A percentile compares a stretch with the other conserved stretches of the same genome.
These are phyloP conservation scores for Galerina sulciceps DNA, from an alignment of 768 basidiomycete species.

Conservation along the genomic window DNA sequence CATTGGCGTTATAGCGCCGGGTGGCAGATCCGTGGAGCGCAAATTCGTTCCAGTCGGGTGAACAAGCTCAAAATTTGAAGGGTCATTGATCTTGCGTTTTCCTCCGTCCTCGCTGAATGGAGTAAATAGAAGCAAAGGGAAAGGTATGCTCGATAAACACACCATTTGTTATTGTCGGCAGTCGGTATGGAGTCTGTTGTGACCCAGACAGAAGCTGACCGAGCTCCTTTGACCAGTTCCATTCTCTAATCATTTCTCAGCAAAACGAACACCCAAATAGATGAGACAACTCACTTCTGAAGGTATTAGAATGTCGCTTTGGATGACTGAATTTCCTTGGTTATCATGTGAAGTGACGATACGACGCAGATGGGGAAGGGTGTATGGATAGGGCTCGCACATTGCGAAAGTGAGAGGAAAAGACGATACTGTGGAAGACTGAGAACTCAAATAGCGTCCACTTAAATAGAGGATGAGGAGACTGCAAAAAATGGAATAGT, in stretches of 20 bases:
- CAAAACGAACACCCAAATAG: background rate
- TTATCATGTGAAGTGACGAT: slow-evolving; percentile 55
- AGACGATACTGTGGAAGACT: background rate
- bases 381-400: slow-evolving; percentile 24
- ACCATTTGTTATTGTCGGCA: slow-evolving; percentile 57
- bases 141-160: slow-evolving; percentile 1
- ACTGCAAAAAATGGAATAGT: background rate
- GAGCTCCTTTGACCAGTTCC: slow-evolving; percentile 37
- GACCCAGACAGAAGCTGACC: slow-evolving; percentile 49
- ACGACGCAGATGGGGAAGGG: slow-evolving; percentile 46
- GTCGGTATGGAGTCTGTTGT: slow-evolving; percentile 53
- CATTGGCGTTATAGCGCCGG: slow-evolving; percentile 53
- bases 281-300: slow-evolving; percentile 30
- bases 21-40: slow-evolving; percentile 58
- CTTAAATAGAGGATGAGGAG: slow-evolving; percentile 3
- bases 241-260: slow-evolving; percentile 30
- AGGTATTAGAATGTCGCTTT: slow-evolving; percentile 35
- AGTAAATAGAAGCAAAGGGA: background rate
- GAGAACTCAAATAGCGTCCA: background rate
- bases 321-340: slow-evolving; percentile 44
- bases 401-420: slow-evolving; percentile 23
- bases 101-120: slow-evolving; percentile 54
- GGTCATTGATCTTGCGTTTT: slow-evolving; percentile 39
- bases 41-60: slow-evolving; percentile 50
- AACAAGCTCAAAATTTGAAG: slow-evolving; percentile 46